phyloP scores from a whole-genome alignment of 176 grass and related monocot genomes.

The Aegilops umbellulata region DNA sequence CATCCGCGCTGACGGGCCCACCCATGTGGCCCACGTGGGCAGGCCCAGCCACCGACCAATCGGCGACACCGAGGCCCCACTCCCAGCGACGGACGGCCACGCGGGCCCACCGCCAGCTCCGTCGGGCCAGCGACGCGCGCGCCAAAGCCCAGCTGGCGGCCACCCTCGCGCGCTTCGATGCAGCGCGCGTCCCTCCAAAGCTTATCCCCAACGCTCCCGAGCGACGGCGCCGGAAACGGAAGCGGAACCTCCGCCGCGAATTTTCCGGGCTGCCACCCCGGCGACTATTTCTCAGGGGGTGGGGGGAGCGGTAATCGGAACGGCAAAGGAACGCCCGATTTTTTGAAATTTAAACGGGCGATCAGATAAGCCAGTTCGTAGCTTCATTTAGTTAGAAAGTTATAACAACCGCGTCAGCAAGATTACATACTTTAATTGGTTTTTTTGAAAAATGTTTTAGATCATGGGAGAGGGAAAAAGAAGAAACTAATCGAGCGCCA shows the following conservation, averaged over 20 bases:
- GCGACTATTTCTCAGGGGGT: neutral
- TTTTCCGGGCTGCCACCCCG: conserved; percentile 20
- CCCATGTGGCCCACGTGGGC: conserved; percentile 52
- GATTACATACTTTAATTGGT: neutral
- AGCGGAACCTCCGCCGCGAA: neutral
- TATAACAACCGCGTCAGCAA: neutral
- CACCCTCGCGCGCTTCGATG: conserved; percentile 39
- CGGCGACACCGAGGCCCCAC: neutral
- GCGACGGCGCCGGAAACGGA: neutral
- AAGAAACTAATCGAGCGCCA: neutral
- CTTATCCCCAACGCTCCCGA: neutral
- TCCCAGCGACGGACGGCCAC: conserved; percentile 10
- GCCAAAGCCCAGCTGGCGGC: conserved; percentile 34
- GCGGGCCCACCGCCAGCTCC: neutral
- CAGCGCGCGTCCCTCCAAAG: neutral
- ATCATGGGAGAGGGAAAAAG: neutral
- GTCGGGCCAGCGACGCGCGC: neutral
- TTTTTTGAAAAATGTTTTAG: neutral
- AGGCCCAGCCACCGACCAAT: conserved; percentile 14
- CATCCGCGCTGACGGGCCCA: neutral
- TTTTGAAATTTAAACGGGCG: neutral
- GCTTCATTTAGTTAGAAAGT: neutral
- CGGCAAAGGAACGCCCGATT: neutral
- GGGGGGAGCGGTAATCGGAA: neutral
- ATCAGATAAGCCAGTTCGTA: neutral